phyloP scores from a whole-genome alignment of 192 early-diverging fungal genomes.

The Coemansia sp. region DNA sequence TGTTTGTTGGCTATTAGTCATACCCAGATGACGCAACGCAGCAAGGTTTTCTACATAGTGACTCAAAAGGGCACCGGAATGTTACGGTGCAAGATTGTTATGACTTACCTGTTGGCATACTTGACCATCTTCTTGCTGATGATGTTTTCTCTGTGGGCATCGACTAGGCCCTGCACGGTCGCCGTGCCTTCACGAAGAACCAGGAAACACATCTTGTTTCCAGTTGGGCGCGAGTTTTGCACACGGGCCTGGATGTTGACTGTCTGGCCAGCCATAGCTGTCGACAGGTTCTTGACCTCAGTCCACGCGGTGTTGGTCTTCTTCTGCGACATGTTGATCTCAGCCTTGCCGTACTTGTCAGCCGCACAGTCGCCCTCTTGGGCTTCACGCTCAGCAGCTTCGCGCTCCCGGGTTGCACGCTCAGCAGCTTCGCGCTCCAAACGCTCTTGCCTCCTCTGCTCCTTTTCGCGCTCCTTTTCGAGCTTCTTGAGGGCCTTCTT shows the following conservation, averaged over 20 bases:
- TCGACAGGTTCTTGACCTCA: conserved; percentile 64
- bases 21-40: not conserved
- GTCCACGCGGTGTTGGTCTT: conserved; percentile 69
- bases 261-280: conserved; percentile 65
- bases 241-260: conserved; percentile 88
- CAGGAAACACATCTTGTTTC: conserved; percentile 81
- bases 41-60: not conserved
- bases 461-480: conserved; percentile 89
- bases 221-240: conserved; percentile 83
- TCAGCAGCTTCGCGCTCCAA: conserved; percentile 62
- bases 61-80: not conserved
- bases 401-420: conserved; percentile 61
- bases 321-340: conserved; percentile 82
- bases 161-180: conserved; percentile 89
- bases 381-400: conserved; percentile 67
- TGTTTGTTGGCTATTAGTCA: conserved; percentile 4
- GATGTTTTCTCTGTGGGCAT: conserved; percentile 61
- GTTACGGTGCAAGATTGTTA: no score
- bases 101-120: conserved; percentile 70
- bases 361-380: conserved; percentile 72
- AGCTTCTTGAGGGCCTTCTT: conserved; percentile 94
- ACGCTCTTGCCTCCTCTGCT: conserved; percentile 62
- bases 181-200: conserved; percentile 81
- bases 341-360: conserved; percentile 83
- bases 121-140: conserved; percentile 98